Conservation (phyloP, 1,139 yeast genomes). For the Suhomyces ambrosiae region DNA sequence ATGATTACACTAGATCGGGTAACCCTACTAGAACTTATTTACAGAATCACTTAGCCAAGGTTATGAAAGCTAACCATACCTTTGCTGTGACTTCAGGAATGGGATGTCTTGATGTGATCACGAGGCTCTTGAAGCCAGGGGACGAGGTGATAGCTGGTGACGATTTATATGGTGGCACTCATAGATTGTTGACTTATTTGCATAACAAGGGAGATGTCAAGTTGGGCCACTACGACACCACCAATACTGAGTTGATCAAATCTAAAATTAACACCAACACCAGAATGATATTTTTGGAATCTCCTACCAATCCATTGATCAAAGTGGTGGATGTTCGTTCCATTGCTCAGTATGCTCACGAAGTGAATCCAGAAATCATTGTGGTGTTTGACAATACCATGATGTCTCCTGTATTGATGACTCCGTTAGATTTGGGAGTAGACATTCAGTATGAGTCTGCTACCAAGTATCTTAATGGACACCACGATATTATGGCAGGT, state of each 20-base stretch:
- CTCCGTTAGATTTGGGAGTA: conserved; percentile 82
- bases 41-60: conserved; percentile 73
- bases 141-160: conserved; percentile 91
- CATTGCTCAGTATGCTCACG: conserved; percentile 67
- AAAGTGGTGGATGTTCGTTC: conserved; percentile 79
- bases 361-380: conserved; percentile 63
- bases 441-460: conserved; percentile 94
- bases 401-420: conserved; percentile 89
- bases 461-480: conserved; percentile 89
- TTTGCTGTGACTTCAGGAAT: conserved; percentile 88
- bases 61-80: conserved; percentile 73
- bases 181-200: conserved; percentile 76
- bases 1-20: conserved; percentile 93
- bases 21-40: conserved; percentile 86
- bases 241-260: conserved; percentile 62
- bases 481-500: conserved; percentile 96
- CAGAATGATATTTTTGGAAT: conserved; percentile 77
- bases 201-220: conserved; percentile 66
- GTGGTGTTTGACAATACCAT: conserved; percentile 93
- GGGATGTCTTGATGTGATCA: conserved; percentile 88
- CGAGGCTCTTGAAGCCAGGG: conserved; percentile 70
- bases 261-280: conserved; percentile 56
- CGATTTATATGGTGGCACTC: conserved; percentile 91
- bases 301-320: conserved; percentile 90
- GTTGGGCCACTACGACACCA: conserved; percentile 81